These are phyloP conservation scores for Ogataea siamensis DNA, from an alignment of 805 yeast species.

Conservation along the genomic window DNA sequence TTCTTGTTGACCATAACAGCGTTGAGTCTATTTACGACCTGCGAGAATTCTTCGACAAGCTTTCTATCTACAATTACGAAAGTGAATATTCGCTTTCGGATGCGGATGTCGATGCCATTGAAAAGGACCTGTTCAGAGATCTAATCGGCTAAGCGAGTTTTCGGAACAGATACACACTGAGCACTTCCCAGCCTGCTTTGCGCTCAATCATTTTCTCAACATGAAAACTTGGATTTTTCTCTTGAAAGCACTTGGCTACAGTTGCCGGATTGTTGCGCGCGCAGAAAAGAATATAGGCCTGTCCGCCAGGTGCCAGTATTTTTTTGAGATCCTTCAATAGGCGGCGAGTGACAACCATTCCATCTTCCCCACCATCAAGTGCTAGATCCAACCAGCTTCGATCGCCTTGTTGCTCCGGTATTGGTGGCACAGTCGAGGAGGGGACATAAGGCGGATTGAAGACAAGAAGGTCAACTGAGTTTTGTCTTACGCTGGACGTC, in stretches of 20 bases:
- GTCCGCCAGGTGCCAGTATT: slow-evolving; percentile 58
- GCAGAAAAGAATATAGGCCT: slow-evolving; percentile 87
- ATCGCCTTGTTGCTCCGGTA: slow-evolving; percentile 45
- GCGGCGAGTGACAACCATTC: slow-evolving; percentile 79
- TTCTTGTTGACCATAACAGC: slow-evolving; percentile 42
- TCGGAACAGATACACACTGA: slow-evolving; percentile 67
- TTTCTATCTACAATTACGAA: slow-evolving; percentile 65
- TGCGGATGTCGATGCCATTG: slow-evolving; percentile 46
- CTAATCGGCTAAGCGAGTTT: slow-evolving; percentile 37
- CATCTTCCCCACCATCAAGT: slow-evolving; percentile 82
- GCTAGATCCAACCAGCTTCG: slow-evolving; percentile 83
- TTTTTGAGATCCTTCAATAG: slow-evolving; percentile 54
- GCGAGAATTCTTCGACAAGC: slow-evolving; percentile 61
- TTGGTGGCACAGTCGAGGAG: slow-evolving; percentile 64
- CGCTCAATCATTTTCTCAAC: slow-evolving; percentile 56
- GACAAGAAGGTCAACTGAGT: slow-evolving; percentile 64
- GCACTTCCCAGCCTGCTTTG: slow-evolving; percentile 95
- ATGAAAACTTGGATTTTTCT: slow-evolving; percentile 42
- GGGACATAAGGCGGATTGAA: slow-evolving; percentile 99
- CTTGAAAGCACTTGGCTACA: slow-evolving; percentile 49
- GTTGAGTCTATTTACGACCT: slow-evolving; percentile 46
- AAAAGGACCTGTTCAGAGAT: slow-evolving; percentile 58
- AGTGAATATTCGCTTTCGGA: slow-evolving; percentile 52
- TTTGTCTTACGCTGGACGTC: slow-evolving; percentile 44
- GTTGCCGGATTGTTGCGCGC: slow-evolving; percentile 80